phyloP scores from a whole-genome alignment of 371 early-diverging fungal genomes.

The Mucor mucedo region DNA sequence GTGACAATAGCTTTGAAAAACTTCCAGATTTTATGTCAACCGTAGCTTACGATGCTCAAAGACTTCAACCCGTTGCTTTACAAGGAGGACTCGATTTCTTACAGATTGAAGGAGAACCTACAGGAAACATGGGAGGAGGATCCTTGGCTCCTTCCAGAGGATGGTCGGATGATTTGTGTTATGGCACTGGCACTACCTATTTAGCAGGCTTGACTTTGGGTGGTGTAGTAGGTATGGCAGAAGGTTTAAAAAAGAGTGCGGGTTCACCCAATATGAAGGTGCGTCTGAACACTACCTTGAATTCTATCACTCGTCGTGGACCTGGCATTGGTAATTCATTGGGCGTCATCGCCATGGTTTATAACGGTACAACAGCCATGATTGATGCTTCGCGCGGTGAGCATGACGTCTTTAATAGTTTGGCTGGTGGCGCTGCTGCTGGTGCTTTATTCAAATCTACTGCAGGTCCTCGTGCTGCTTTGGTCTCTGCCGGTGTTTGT shows the following conservation, averaged over 20 bases:
- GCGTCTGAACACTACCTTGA: conserved; percentile 82
- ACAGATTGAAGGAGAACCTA: conserved; percentile 55
- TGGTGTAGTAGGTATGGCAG: conserved; percentile 81
- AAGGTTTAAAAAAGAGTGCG: conserved; percentile 72
- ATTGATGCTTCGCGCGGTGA: conserved; percentile 68
- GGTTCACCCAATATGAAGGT: conserved; percentile 67
- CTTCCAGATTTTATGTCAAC: conserved; percentile 62
- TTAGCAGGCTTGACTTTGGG: conserved; percentile 79
- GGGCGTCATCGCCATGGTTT: conserved; percentile 84
- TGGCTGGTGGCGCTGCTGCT: conserved; percentile 77
- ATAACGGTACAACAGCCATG: conserved; percentile 75
- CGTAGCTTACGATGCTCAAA: conserved; percentile 53
- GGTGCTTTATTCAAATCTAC: conserved; percentile 83
- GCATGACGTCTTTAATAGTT: conserved; percentile 69
- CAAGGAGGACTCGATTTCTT: conserved; percentile 69
- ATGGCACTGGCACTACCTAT: conserved; percentile 86
- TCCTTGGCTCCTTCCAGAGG: conserved; percentile 75
- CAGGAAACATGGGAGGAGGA: conserved; percentile 44
- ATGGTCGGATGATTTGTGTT: conserved; percentile 86
- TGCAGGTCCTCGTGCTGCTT: conserved; percentile 58
- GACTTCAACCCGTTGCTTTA: conserved; percentile 63
- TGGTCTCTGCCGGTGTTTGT: conserved; percentile 64
- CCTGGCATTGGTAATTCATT: conserved; percentile 87
- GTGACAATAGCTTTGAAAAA: conserved; percentile 52
- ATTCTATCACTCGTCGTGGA: conserved; percentile 85